phyloP scores from a whole-genome alignment of 2,329 filamentous ascomycete genomes.

The Penicillium sp. region DNA sequence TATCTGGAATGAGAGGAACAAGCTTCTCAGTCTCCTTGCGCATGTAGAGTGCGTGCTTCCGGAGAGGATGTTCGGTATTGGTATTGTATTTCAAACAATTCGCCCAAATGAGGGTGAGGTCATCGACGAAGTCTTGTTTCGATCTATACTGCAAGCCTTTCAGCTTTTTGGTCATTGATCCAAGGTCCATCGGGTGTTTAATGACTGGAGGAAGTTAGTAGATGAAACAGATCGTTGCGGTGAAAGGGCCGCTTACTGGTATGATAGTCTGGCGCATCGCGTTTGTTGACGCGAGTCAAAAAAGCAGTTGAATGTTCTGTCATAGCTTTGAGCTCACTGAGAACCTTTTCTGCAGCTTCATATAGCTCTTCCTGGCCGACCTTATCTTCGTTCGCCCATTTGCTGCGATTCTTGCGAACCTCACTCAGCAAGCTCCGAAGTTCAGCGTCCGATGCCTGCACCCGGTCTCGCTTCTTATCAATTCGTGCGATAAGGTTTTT shows the following conservation, averaged over 20 bases:
- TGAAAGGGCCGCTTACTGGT: conserved; percentile 62
- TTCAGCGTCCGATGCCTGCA: conserved; percentile 89
- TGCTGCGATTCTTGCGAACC: conserved; percentile 95
- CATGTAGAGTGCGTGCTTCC: conserved; percentile 95
- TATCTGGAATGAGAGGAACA: conserved; percentile 89
- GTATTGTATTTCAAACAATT: conserved; percentile 97
- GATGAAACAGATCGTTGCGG: neutral
- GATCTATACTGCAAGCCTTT: conserved; percentile 77
- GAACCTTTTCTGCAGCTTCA: conserved; percentile 92
- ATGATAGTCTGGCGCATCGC: conserved; percentile 95
- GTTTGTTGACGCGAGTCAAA: conserved; percentile 89
- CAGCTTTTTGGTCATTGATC: conserved; percentile 97
- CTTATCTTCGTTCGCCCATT: conserved; percentile 98
- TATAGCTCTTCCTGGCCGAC: conserved; percentile 97
- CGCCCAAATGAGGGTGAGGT: conserved; percentile 93
- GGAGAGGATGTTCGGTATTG: conserved; percentile 79
- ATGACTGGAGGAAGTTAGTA: conserved; percentile 62
- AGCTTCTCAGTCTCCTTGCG: conserved; percentile 96
- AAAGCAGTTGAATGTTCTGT: conserved; percentile 98
- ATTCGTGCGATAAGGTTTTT: conserved; percentile 97
- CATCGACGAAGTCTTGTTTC: conserved; percentile 90
- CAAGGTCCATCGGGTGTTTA: conserved; percentile 96
- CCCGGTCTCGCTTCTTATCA: conserved; percentile 85
- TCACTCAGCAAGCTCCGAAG: conserved; percentile 92
- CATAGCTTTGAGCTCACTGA: conserved; percentile 95